A percentile compares a stretch with the other conserved stretches of the same genome.
Evolutionary conservation across 2,329 filamentous ascomycete genomes (phyloP).

Genomic region (Colletotrichum sp.): DNA sequence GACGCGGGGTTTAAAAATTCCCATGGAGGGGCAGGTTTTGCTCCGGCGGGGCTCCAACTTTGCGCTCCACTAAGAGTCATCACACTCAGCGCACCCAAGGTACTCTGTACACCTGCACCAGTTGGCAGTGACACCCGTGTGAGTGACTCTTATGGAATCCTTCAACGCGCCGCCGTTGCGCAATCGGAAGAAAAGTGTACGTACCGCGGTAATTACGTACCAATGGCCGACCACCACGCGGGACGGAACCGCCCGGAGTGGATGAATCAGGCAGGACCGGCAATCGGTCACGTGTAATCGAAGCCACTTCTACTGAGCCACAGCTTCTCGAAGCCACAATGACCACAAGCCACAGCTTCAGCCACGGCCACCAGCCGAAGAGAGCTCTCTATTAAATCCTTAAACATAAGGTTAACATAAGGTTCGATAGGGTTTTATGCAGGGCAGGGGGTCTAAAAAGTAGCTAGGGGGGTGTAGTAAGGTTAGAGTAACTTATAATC

Average conservation of each 20-base stretch:
- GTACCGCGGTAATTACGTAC: conserved; percentile 9
- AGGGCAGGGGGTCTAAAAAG: too few relatives aligned
- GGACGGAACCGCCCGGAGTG: conserved; percentile 12
- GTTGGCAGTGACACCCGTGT: neutral
- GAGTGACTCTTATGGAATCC: neutral
- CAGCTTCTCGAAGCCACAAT: neutral
- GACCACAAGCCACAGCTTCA: neutral
- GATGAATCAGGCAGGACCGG: conserved; percentile 7
- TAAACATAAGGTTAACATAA: too few relatives aligned
- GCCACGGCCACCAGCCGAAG: neutral
- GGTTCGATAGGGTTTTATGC: too few relatives aligned
- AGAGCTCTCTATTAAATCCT: too few relatives aligned
- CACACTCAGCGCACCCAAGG: neutral
- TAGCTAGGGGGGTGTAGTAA: too few relatives aligned
- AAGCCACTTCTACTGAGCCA: fast-evolving
- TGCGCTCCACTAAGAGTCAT: neutral
- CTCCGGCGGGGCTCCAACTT: conserved; percentile 12
- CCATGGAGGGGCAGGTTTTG: conserved; percentile 23
- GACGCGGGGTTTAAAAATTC: conserved; percentile 22
- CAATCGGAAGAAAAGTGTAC: conserved; percentile 2
- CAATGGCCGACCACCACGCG: neutral
- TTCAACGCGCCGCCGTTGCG: neutral
- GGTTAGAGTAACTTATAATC: too few relatives aligned
- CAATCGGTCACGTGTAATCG: neutral
- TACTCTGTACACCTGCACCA: neutral